Evolutionary conservation across 148 eudicot genomes (phyloP).

Genomic region (Beta vulgaris): DNA sequence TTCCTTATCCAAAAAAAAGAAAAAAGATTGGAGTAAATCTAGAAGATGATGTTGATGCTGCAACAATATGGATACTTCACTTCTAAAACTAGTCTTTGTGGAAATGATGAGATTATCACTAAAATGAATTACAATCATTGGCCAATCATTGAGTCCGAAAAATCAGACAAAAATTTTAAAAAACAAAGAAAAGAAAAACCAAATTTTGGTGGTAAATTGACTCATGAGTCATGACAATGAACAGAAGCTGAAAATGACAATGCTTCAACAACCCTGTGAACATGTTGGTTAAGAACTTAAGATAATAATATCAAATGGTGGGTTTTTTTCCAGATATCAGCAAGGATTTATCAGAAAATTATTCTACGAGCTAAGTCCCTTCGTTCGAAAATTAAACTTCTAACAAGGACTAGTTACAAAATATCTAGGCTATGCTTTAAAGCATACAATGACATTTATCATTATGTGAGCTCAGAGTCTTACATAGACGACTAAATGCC

Average conservation of each 20-base stretch:
- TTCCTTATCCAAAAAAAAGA: too few relatives aligned
- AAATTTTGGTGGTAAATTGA: background rate
- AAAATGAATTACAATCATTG: too few relatives aligned
- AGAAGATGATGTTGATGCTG: too few relatives aligned
- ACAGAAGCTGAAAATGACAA: background rate
- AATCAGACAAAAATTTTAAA: too few relatives aligned
- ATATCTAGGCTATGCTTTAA: slow-evolving; percentile 15
- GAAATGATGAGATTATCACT: background rate
- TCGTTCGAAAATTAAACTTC: background rate
- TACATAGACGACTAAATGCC: background rate
- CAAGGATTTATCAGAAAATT: background rate
- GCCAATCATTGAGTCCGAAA: too few relatives aligned
- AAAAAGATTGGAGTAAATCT: too few relatives aligned
- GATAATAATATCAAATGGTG: background rate
- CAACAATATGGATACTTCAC: too few relatives aligned
- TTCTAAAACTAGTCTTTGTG: background rate
- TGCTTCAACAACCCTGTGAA: background rate
- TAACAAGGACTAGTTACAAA: background rate
- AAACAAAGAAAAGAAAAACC: background rate
- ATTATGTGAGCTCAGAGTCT: slow-evolving; percentile 4
- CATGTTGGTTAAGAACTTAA: background rate
- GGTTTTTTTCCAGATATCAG: background rate
- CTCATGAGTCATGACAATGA: background rate
- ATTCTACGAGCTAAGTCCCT: too few relatives aligned
- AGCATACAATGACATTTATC: slow-evolving; percentile 5